These are phyloP conservation scores for Erodium trifolium DNA, from an alignment of 441 rosid species.

Conservation along the genomic window DNA sequence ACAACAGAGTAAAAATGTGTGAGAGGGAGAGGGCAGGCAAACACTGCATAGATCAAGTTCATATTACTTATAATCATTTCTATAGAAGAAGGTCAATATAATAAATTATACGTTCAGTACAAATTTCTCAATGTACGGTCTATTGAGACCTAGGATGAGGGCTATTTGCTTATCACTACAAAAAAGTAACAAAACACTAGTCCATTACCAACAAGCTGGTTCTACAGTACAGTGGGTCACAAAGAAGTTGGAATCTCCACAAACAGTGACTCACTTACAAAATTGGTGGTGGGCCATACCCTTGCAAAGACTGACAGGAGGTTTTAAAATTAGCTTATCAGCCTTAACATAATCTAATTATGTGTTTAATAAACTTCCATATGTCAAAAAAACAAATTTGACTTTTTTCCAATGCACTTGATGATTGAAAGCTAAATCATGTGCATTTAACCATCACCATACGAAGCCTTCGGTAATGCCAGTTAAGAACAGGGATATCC, in stretches of 20 bases:
- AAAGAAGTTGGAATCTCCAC: background rate
- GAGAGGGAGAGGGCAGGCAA: background rate
- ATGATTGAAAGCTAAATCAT: background rate
- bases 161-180: background rate
- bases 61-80: background rate
- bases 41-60: background rate
- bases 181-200: background rate
- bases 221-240: background rate
- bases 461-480: background rate
- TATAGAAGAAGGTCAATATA: background rate
- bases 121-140: background rate
- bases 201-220: background rate
- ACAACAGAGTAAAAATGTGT: constrained; percentile 16
- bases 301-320: background rate
- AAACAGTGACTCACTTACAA: background rate
- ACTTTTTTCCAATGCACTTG: background rate
- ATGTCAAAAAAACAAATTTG: background rate
- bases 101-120: background rate
- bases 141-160: background rate
- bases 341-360: background rate
- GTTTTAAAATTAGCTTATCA: background rate
- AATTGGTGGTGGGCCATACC: no score
- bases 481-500: background rate
- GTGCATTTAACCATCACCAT: background rate
- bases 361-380: background rate